A percentile compares a stretch with the other conserved stretches of the same genome.
Conservation (phyloP, 2,329 filamentous ascomycete genomes). For the Alternaria tenuissima region DNA sequence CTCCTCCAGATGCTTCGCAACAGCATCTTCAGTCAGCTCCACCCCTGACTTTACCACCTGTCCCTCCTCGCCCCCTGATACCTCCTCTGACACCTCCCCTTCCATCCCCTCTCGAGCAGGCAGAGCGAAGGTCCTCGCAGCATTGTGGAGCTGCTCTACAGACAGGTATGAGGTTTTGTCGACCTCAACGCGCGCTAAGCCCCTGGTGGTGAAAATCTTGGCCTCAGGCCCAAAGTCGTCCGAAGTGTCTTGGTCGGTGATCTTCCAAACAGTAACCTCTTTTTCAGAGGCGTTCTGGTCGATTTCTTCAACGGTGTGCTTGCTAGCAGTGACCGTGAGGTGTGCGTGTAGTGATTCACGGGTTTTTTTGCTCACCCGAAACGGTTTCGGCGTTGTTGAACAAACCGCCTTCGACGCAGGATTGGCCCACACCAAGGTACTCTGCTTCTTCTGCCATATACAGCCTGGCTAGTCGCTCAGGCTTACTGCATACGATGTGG, state of each 20-base stretch:
- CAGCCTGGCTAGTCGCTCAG: conserved; percentile 19
- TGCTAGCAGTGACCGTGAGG: conserved; percentile 13
- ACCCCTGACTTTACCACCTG: conserved; percentile 6
- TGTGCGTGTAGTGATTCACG: conserved; percentile 14
- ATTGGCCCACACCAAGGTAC: conserved; percentile 19
- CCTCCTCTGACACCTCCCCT: background rate
- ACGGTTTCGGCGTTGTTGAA: conserved; percentile 17
- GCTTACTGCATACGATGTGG: conserved; percentile 18
- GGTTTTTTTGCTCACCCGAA: conserved; percentile 17
- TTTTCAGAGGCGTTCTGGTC: background rate
- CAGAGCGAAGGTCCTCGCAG: background rate
- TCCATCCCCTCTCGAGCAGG: background rate
- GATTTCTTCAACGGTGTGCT: conserved; percentile 3
- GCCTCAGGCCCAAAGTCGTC: conserved; percentile 16
- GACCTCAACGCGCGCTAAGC: conserved; percentile 4
- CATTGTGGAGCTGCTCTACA: background rate
- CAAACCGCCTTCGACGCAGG: conserved; percentile 20
- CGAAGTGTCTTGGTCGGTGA: background rate
- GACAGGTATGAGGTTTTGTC: background rate
- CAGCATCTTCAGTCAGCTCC: conserved; percentile 16
- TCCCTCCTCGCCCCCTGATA: background rate
- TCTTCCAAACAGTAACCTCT: conserved; percentile 8
- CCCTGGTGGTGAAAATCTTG: conserved; percentile 8
- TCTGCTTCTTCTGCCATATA: conserved; percentile 25
- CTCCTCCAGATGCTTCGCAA: conserved; percentile 10